Base-by-base conservation (phyloP, 805 yeast genomes). In the Sungouiella thailandica region DNA sequence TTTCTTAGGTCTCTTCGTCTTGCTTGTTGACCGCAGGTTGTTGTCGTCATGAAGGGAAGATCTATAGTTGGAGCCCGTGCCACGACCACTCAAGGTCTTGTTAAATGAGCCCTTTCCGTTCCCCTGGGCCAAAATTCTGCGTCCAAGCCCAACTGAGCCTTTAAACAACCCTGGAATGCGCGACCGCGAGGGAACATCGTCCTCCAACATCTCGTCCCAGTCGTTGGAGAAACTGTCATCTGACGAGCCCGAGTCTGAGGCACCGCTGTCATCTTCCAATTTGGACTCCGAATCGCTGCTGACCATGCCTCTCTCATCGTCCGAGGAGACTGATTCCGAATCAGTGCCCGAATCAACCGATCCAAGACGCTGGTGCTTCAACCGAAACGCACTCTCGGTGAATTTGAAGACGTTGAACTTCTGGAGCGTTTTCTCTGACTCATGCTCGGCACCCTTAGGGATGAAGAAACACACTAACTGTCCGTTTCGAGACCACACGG, bases 401-500 rank as follows among this genome's bases (percentile, higher is more conserved):
- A 62, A 63, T 27, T 58, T 61, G 39, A 61, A 58, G 10, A 60
- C 49, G 29, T 73, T 76, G 47, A 76, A 68, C 28, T 67, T 70
- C 28, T 76, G 70, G 17, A 68, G 59, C 57, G 47, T 60, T 62
- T 43, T 65, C 59, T 49, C 48, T 7, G 50, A 57, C 10, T 50
- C 49, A 30, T 60, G 63, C 29, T 60, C 68, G 20, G 39, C 35
- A 4, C 37, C 31, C 31, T 74, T 74, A 0, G 82, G 78, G 7
- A 81, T 73, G 58, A 86, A 87, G 49, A 89, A 89, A 51, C 95
- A 85, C 1, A 89, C 81, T 32, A 89, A 62, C 38, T 76, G 76
- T 0, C 96, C 96, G 3, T 76, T 72, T 9, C 77, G 71, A 0
- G 94, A 70, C 96, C 96, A 89, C 1, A 76, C 65, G 0, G 95